These are phyloP conservation scores for Metarhizium brunneum DNA, from an alignment of 2,329 filamentous ascomycete species.

Conservation along the genomic window DNA sequence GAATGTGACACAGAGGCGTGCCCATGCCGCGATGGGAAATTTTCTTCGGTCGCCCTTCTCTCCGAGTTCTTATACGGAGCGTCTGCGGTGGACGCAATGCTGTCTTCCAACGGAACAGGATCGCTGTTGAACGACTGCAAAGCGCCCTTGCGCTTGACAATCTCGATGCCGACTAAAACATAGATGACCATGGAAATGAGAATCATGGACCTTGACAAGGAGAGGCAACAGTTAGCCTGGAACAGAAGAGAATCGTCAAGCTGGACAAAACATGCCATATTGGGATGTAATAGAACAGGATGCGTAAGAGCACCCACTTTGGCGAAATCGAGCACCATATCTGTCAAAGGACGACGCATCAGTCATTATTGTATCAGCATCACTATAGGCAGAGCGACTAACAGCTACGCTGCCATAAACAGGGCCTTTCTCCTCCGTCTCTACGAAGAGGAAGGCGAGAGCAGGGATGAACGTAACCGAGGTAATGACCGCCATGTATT, in stretches of 20 bases:
- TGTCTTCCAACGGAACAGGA: not conserved
- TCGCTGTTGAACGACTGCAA: not conserved
- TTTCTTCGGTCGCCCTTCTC: not conserved
- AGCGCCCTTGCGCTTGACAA: not conserved
- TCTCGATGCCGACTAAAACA: not conserved
- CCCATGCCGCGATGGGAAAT: not conserved
- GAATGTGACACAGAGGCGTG: not conserved
- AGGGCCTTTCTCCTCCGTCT: not conserved
- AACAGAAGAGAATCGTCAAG: not conserved
- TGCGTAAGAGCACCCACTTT: not conserved
- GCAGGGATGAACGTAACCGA: not conserved
- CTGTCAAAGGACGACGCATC: not conserved
- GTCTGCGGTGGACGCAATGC: not conserved
- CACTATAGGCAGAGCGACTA: not conserved
- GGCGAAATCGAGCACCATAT: not conserved
- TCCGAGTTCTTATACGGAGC: not conserved
- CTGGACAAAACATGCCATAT: not conserved
- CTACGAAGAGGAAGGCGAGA: not conserved
- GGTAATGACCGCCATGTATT: not conserved
- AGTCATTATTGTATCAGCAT: not conserved
- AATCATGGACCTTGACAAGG: not conserved
- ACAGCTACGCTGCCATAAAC: not conserved
- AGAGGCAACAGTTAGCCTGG: not conserved
- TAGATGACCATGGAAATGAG: not conserved
- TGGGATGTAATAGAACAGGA: not conserved